Evolutionary conservation across 75 land plant species (phyloP), one percentile per base, ranked within the genome.

Genomic region (Adiantum capillusveneris): DNA sequence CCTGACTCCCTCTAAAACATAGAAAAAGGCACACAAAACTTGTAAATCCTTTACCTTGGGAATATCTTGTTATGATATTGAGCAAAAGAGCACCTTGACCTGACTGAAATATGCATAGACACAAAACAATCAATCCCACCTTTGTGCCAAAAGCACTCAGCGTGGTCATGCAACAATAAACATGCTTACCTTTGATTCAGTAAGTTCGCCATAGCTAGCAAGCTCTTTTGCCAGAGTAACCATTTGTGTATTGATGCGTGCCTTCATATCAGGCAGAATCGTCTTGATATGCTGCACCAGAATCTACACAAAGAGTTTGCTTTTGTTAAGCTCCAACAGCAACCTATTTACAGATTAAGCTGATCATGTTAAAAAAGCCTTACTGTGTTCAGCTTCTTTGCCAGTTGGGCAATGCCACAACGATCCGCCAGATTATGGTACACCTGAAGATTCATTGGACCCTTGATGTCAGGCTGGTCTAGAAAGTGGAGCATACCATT

Each of bases 381-480:
- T 57, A 68, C 78, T 56, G 49, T 46, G 36, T 71, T 75, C 63
- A 75, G 64, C 52, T 65, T 75, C 57, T 58, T 75, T 65, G 74
- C 78, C 60, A 75, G 43, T 44, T 70, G 74, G 42, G 78, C 75
- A 65, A 75, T 39, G 25, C 78, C 78, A 70, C 78, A 75, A 31
- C 68, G 67, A 17, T 75, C 65, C 16, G 65, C 46, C 44, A 75
- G 31, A 46, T 51, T 75, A 44, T 75, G 69, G 48, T 75, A 75
- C 1, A 74, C 73, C 77, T 74, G 58, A 19, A 48, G n/a, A 34
- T 5, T 34, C n/a, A n/a, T n/a, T n/a, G n/a, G n/a, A n/a, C n/a
- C n/a, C n/a, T n/a, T n/a, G n/a, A n/a, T n/a, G n/a, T n/a, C n/a
- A n/a, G n/a, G n/a, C n/a, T n/a, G n/a, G n/a, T n/a, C n/a, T n/a